Base-by-base conservation (phyloP, 345 rosid genomes). In the Tarenaya hassleriana region DNA sequence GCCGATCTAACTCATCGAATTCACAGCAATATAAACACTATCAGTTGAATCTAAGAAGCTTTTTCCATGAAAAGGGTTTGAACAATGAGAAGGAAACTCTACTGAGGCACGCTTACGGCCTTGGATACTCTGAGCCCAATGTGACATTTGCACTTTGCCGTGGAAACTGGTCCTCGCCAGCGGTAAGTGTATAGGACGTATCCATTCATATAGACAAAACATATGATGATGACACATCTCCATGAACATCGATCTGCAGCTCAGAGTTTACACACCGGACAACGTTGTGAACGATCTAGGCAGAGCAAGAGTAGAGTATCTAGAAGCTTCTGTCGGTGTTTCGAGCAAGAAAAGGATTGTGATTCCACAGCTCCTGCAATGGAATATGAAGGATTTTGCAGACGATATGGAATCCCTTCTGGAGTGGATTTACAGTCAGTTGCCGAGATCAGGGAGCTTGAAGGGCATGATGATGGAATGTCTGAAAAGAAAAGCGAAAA, bases 101-200 rank as follows among this genome's bases (percentile, higher is more conserved):
- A 35, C 67, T 86, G 0, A 63, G 81, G 27, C 86, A 83, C 60
- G 80, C 88, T 33, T 83, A 83, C 55, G 95, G 97, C 41, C 67
- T 89, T 33, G 90, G 90, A n/a, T 90, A 77, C 50, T 90, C 94
- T 15, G 97, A 86, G 56, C 90, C 97, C 10, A 83, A 86, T 47
- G 77, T 89, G 27, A 83, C 91, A 13, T 90, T 90, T 39, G 95
- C 94, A 10, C 94, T 90, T 56, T 83, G 95, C 66, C 76, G 94
- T 35, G 95, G 95, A 73, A 83, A 76, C 48, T 80, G 91, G 94
- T 90, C 97, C 29, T 90, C 97, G 38, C 97, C 97, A 29, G 94
- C 94, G 7, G 95, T 81, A 77, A 76, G 90, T 75, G 7, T 34
- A 16, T 15, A 46, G n/a, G 4, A 46, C 47, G 35, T 58, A 35